Evolutionary conservation across 495 filamentous ascomycete genomes (phyloP).

Genomic region (Hypomontagnella monticulosa): DNA sequence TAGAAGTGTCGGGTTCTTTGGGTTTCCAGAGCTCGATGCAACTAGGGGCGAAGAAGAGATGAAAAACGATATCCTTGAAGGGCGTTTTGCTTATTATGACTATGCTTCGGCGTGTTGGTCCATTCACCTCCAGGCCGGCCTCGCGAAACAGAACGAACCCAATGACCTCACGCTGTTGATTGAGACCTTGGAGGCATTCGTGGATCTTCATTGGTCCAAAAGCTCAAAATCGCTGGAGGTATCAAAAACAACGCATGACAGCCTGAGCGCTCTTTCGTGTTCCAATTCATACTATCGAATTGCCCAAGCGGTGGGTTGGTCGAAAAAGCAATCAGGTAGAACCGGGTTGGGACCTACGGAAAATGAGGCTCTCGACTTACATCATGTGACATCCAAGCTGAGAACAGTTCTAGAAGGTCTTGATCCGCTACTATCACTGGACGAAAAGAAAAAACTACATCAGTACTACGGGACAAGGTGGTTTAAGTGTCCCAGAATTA

Average conservation of each 20-base stretch:
- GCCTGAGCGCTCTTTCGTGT: not conserved
- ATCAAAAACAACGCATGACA: not conserved
- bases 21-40: conserved; percentile 9
- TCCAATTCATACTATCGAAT: conserved; percentile 13
- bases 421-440: not conserved
- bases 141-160: not conserved
- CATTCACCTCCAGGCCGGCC: conserved; percentile 45
- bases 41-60: conserved; percentile 1
- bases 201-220: conserved; percentile 26
- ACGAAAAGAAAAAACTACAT: conserved; percentile 23
- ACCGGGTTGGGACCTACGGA: conserved; percentile 6
- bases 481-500: conserved; percentile 55
- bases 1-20: conserved; percentile 18
- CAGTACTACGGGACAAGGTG: conserved; percentile 48
- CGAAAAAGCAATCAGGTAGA: conserved; percentile 15
- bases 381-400: conserved; percentile 37
- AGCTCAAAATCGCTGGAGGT: conserved; percentile 8
- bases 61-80: conserved; percentile 22
- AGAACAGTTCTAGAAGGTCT: conserved; percentile 33
- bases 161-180: conserved; percentile 2
- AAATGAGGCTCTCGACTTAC: conserved; percentile 32
- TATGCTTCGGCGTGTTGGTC: conserved; percentile 54
- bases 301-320: conserved; percentile 18
- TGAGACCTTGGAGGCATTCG: conserved; percentile 42
- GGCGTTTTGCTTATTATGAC: conserved; percentile 50